Evolutionary conservation across 2,329 filamentous ascomycete species (phyloP).

Genomic region (Arachnopeziza araneosa): DNA sequence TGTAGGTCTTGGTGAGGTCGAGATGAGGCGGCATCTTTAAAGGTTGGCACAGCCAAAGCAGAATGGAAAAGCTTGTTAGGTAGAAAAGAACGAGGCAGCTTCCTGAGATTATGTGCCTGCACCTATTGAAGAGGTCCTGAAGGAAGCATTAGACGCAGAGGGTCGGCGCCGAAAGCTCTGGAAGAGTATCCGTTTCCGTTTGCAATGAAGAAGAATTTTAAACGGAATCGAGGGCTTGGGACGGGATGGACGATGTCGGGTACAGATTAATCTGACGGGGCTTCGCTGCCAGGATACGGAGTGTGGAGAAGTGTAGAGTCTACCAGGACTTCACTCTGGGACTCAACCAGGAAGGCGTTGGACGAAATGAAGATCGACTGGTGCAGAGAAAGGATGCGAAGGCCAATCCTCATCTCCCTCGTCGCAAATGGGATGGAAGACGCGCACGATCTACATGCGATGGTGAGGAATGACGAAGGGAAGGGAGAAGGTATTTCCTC

Average conservation of each 20-base stretch:
- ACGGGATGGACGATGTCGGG: conserved; percentile 1
- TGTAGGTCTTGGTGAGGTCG: conserved; percentile 33
- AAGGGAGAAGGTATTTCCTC: background rate
- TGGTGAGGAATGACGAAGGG: background rate
- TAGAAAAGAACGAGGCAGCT: conserved; percentile 7
- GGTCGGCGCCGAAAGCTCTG: background rate
- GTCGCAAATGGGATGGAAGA: background rate
- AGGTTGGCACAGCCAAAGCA: conserved; percentile 27
- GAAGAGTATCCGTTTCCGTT: background rate
- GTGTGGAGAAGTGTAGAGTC: conserved; percentile 5
- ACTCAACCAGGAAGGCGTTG: background rate
- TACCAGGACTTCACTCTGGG: background rate
- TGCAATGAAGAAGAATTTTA: no score
- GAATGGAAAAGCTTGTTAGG: conserved; percentile 8
- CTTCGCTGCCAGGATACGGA: conserved; percentile 8
- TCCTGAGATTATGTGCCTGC: background rate
- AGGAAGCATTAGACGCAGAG: background rate
- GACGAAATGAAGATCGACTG: background rate
- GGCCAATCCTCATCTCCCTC: background rate
- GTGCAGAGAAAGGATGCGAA: background rate
- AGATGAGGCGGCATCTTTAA: conserved; percentile 26
- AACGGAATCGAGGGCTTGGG: background rate
- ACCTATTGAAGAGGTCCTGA: background rate
- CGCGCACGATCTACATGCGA: conserved; percentile 14
- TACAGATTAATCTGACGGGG: conserved; percentile 6